phyloP scores from a whole-genome alignment of 495 filamentous ascomycete species.

The Penicilliopsis zonata region DNA sequence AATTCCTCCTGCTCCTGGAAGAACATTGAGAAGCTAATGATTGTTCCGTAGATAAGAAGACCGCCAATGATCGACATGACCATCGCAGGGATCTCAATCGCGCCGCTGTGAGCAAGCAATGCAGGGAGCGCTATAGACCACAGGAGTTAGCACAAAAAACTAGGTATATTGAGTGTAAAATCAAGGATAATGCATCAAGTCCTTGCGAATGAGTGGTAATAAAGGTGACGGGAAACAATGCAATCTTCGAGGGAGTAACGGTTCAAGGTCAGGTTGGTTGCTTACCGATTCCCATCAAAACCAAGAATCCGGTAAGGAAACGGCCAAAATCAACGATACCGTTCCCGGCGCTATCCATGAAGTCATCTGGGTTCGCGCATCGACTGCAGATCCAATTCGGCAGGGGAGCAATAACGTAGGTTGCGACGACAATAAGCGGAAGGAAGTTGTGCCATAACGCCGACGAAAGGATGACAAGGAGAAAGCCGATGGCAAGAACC shows the following conservation, averaged over 20 bases:
- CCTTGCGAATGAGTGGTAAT: too few relatives aligned
- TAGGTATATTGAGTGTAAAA: too few relatives aligned
- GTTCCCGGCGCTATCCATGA: slow-evolving; percentile 73
- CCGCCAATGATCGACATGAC: slow-evolving; percentile 90
- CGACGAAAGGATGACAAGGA: slow-evolving; percentile 95
- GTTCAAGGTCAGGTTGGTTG: slow-evolving; percentile 7
- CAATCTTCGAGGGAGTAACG: too few relatives aligned
- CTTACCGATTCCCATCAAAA: slow-evolving; percentile 97
- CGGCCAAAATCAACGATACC: slow-evolving; percentile 82
- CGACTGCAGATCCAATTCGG: slow-evolving; percentile 91
- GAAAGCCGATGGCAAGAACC: slow-evolving; percentile 96
- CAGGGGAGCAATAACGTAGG: slow-evolving; percentile 84
- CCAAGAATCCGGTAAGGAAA: slow-evolving; percentile 90
- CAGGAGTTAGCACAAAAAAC: too few relatives aligned
- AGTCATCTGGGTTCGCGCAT: slow-evolving; percentile 91
- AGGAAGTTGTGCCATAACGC: slow-evolving; percentile 90
- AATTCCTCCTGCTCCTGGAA: slow-evolving; percentile 95
- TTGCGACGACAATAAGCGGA: slow-evolving; percentile 86
- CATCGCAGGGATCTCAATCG: slow-evolving; percentile 79
- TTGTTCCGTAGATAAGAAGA: slow-evolving; percentile 90
- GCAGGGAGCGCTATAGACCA: slow-evolving; percentile 79
- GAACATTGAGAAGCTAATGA: slow-evolving; percentile 95
- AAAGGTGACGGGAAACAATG: too few relatives aligned
- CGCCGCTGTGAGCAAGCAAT: slow-evolving; percentile 69
- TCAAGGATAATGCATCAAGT: too few relatives aligned